A percentile compares a stretch with the other conserved stretches of the same genome.
Conservation (phyloP, 495 filamentous ascomycete species). For the Astrocystis sublimbata region DNA sequence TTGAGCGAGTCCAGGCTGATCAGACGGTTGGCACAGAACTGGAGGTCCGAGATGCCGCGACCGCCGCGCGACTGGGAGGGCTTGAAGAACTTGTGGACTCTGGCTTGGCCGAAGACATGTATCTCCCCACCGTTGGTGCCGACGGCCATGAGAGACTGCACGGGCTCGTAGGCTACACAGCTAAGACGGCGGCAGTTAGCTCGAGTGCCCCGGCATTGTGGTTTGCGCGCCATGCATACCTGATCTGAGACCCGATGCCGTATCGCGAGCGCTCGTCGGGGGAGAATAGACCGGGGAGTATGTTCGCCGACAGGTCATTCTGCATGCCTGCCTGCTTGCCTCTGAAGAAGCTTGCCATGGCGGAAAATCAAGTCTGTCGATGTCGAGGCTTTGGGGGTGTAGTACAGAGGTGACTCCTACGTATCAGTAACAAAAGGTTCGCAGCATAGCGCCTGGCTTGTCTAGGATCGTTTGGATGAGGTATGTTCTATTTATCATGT, state of each 20-base stretch:
- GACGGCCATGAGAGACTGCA: constrained; percentile 91
- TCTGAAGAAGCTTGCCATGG: constrained; percentile 82
- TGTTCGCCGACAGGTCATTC: constrained; percentile 80
- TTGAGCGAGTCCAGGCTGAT: constrained; percentile 81
- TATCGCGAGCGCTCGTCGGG: constrained; percentile 83
- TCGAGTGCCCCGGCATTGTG: background rate
- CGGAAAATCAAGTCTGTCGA: background rate
- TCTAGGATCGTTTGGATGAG: too few species aligned
- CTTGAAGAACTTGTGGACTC: constrained; percentile 72
- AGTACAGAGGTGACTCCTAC: background rate
- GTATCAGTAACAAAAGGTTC: background rate
- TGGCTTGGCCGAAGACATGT: constrained; percentile 84
- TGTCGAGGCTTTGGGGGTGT: background rate
- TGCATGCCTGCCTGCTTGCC: constrained; percentile 92
- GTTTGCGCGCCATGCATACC: constrained; percentile 38
- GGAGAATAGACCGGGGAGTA: constrained; percentile 71
- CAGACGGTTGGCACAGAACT: constrained; percentile 67
- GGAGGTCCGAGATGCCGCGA: constrained; percentile 42
- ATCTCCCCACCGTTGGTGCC: constrained; percentile 84
- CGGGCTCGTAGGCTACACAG: constrained; percentile 82
- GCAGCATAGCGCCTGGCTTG: background rate
- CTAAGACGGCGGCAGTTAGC: constrained; percentile 35
- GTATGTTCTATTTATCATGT: too few species aligned
- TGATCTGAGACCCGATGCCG: constrained; percentile 85
- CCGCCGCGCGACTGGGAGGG: constrained; percentile 58